These are phyloP conservation scores for Lablab purpureus DNA, from an alignment of 306 rosid genomes.

Conservation along the genomic window DNA sequence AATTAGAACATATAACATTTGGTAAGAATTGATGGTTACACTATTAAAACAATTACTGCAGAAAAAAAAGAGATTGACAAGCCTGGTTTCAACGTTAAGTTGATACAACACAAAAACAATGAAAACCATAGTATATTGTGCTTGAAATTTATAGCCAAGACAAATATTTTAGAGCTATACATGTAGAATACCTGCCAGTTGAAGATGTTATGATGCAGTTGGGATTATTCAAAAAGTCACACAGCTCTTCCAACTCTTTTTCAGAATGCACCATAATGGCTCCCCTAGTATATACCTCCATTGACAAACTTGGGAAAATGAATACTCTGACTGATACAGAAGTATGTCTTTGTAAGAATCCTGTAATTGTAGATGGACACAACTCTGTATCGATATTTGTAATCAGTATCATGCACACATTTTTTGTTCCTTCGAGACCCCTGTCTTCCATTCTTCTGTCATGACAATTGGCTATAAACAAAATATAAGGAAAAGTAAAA, in stretches of 20 bases:
- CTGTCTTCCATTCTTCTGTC: constrained; percentile 54
- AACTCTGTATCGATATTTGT: constrained; percentile 73
- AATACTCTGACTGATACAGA: constrained; percentile 57
- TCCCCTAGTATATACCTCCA: constrained; percentile 58
- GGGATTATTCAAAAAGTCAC: constrained; percentile 64
- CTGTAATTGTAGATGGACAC: constrained; percentile 52
- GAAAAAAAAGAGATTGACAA: constrained; percentile 2
- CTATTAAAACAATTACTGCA: not conserved
- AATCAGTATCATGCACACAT: constrained; percentile 57
- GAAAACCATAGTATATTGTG: not conserved
- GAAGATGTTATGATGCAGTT: constrained; percentile 65
- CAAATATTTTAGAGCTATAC: constrained; percentile 7
- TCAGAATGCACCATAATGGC: constrained; percentile 57
- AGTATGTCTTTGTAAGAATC: constrained; percentile 61
- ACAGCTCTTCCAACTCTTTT: constrained; percentile 51
- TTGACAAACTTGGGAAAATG: constrained; percentile 58
- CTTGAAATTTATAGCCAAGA: not conserved
- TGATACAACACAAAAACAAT: not conserved
- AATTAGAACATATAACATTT: constrained; percentile 13
- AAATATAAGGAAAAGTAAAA: constrained; percentile 7
- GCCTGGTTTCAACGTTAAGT: constrained; percentile 4
- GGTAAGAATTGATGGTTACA: constrained; percentile 18
- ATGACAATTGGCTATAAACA: constrained; percentile 24
- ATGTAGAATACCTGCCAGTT: constrained; percentile 66
- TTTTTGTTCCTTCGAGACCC: constrained; percentile 58